Evolutionary conservation across 345 rosid genomes (phyloP).

Genomic region (Theobroma cacao): DNA sequence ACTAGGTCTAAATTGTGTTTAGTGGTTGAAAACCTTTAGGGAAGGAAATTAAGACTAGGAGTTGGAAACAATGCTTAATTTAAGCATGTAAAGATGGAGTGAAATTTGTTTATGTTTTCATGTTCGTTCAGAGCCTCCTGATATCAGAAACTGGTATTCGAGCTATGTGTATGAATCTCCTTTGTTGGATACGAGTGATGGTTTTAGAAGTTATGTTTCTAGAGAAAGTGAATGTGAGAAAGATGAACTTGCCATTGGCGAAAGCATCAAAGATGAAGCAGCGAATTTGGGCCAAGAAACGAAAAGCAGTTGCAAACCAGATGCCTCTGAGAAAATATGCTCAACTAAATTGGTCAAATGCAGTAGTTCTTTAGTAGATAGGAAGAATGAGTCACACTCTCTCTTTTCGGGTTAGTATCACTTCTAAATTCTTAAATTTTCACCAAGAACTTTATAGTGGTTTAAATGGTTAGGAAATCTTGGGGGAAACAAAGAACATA

Average conservation of each 20-base stretch:
- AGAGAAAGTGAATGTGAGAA: slow-evolving; percentile 29
- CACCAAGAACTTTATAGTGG: neutral
- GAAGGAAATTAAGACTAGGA: neutral
- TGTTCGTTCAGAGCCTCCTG: slow-evolving; percentile 55
- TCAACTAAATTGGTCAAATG: slow-evolving; percentile 9
- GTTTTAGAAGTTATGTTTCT: slow-evolving; percentile 19
- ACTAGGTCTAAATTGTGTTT: neutral
- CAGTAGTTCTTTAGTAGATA: slow-evolving; percentile 2
- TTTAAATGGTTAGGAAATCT: neutral
- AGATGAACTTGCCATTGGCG: slow-evolving; percentile 16
- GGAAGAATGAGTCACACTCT: slow-evolving; percentile 17
- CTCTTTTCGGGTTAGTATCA: slow-evolving; percentile 46
- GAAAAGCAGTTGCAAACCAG: slow-evolving; percentile 1
- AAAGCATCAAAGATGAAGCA: slow-evolving; percentile 1
- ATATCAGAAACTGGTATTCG: slow-evolving; percentile 58
- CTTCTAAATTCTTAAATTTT: neutral
- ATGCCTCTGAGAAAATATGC: neutral
- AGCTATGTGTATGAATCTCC: slow-evolving; percentile 66
- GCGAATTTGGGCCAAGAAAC: slow-evolving; percentile 6
- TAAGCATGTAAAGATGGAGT: neutral
- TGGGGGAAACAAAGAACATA: neutral
- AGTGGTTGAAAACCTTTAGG: neutral
- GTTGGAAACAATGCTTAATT: neutral
- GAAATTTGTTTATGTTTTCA: neutral
- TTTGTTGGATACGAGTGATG: slow-evolving; percentile 38